These are phyloP conservation scores for Carex arenaria DNA, from an alignment of 202 grass and related monocot genomes.

Conservation along the genomic window DNA sequence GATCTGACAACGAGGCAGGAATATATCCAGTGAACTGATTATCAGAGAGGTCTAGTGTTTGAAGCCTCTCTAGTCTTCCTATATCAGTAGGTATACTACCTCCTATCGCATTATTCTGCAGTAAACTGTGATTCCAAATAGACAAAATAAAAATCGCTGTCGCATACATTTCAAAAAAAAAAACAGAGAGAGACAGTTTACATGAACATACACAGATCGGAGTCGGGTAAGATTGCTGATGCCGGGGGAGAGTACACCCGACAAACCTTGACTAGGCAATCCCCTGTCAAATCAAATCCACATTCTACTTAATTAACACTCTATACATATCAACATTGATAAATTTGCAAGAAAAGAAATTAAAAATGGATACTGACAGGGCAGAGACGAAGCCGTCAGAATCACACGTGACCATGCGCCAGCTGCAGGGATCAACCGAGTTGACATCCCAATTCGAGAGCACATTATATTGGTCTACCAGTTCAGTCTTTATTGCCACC, in stretches of 20 bases:
- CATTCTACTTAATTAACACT: neutral
- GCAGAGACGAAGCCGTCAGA: conserved; percentile 87
- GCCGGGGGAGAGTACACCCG: conserved; percentile 57
- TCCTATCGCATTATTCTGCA: conserved; percentile 90
- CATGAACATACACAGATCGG: conserved; percentile 69
- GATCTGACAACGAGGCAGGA: conserved; percentile 62
- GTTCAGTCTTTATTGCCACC: conserved; percentile 82
- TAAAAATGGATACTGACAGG: conserved; percentile 31
- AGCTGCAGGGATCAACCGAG: conserved; percentile 97
- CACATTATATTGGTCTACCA: conserved; percentile 68
- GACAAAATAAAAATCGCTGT: neutral
- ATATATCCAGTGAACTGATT: conserved; percentile 76
- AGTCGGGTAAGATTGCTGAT: conserved; percentile 88
- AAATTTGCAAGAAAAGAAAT: neutral
- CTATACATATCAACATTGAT: neutral
- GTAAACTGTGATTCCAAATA: conserved; percentile 41
- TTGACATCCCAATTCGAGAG: conserved; percentile 98
- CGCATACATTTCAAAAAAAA: neutral
- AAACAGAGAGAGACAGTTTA: neutral
- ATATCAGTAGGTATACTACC: conserved; percentile 65
- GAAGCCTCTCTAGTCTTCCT: conserved; percentile 65
- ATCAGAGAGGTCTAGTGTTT: conserved; percentile 84
- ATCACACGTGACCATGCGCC: conserved; percentile 96
- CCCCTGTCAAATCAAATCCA: conserved; percentile 38
- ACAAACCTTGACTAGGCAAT: conserved; percentile 86